Evolutionary conservation across 1,284 basidiomycete genomes (phyloP).

Genomic region (Sporisorium sorghi): DNA sequence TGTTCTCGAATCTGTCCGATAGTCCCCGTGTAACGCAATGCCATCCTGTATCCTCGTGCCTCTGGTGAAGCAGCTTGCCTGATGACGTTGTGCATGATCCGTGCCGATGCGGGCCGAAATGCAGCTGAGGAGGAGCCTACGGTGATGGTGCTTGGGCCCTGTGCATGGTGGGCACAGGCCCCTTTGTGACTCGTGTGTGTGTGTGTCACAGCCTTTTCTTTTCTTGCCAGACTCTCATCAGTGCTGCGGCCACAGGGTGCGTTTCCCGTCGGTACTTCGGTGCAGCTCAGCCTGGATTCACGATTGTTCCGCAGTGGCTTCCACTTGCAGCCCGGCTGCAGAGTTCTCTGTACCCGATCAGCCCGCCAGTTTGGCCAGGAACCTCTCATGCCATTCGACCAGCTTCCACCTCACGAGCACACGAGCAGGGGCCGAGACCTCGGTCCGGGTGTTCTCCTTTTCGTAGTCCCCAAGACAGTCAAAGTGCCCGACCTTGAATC

Average conservation of each 20-base stretch:
- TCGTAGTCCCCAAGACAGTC: background rate
- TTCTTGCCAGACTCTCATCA: background rate
- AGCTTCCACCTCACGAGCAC: background rate
- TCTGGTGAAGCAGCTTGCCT: background rate
- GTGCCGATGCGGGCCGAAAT: too few relatives aligned
- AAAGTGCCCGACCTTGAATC: background rate
- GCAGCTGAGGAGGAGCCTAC: background rate
- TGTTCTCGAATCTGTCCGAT: background rate
- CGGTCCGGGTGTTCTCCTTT: background rate
- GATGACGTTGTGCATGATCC: background rate
- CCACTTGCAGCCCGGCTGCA: background rate
- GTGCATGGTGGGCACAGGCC: background rate
- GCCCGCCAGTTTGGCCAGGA: too few relatives aligned
- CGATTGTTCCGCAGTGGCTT: background rate
- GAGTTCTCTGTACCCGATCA: too few relatives aligned
- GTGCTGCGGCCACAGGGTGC: background rate
- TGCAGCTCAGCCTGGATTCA: background rate
- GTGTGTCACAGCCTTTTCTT: background rate
- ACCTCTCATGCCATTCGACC: background rate
- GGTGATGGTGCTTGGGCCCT: background rate
- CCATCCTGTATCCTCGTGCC: background rate
- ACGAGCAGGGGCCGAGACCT: background rate
- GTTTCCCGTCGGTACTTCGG: background rate
- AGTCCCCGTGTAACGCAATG: constrained; percentile 1
- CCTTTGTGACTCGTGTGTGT: background rate